Conservation (phyloP, 257 asterid species). For the Primulina tabacum region DNA sequence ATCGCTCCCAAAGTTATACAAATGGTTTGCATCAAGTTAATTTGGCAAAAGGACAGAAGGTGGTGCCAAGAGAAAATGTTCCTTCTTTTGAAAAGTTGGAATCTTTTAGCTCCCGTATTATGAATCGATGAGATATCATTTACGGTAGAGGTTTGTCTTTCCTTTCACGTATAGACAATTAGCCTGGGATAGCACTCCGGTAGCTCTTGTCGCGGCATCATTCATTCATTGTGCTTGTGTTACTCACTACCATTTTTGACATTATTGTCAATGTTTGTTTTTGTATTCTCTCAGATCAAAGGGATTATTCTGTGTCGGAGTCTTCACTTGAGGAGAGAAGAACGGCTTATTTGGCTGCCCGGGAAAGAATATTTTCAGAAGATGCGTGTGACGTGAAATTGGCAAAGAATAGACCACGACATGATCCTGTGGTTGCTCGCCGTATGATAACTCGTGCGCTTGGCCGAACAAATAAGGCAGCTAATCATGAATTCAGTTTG, state of each 20-base stretch:
- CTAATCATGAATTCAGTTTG: slow-evolving; percentile 29
- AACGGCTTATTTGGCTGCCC: slow-evolving; percentile 68
- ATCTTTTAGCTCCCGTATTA: no score
- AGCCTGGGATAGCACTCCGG: slow-evolving; percentile 10
- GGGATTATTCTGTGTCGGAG: slow-evolving; percentile 28
- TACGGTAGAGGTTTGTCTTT: not conserved
- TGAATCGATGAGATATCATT: no score
- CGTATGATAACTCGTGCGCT: slow-evolving; percentile 96
- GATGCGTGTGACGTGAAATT: slow-evolving; percentile 37
- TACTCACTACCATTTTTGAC: not conserved
- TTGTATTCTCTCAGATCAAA: slow-evolving; percentile 32
- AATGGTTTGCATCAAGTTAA: not conserved
- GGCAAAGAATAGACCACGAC: slow-evolving; percentile 64
- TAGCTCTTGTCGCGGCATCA: slow-evolving; percentile 6
- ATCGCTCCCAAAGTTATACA: not conserved
- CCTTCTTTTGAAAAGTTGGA: no score
- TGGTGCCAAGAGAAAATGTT: no score
- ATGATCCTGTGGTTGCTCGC: slow-evolving; percentile 75
- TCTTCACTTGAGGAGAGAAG: slow-evolving; percentile 74
- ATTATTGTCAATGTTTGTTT: slow-evolving; percentile 8
- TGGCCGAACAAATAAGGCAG: slow-evolving; percentile 56
- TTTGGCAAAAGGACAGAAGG: no score
- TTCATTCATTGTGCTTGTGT: slow-evolving; percentile 15
- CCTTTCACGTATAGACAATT: not conserved
- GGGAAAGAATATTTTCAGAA: slow-evolving; percentile 58